phyloP scores from a whole-genome alignment of 2,329 filamentous ascomycete genomes.

The Helotiales sp. region DNA sequence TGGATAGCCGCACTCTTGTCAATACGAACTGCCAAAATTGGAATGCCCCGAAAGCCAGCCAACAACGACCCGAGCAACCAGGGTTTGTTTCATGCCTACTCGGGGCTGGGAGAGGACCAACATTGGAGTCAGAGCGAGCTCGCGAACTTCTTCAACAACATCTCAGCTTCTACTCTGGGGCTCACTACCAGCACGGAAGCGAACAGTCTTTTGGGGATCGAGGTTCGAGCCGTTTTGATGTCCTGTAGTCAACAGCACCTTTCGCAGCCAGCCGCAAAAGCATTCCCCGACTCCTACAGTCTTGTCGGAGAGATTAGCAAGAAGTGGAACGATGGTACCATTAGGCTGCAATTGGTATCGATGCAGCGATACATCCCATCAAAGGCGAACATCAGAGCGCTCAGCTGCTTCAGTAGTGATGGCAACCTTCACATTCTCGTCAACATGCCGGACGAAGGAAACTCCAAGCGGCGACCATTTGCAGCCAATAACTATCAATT shows the following conservation, averaged over 20 bases:
- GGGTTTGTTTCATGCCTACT: conserved; percentile 6
- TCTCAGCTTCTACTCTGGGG: not conserved
- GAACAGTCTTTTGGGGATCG: conserved; percentile 14
- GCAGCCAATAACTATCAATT: conserved; percentile 13
- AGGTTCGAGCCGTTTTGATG: conserved; percentile 14
- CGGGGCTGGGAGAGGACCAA: conserved; percentile 4
- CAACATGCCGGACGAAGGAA: conserved; percentile 7
- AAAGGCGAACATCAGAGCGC: conserved; percentile 2
- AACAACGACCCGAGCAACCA: not conserved
- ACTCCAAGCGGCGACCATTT: conserved; percentile 9
- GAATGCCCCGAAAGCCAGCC: not conserved
- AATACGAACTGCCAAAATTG: conserved; percentile 6
- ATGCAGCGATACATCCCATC: conserved; percentile 4
- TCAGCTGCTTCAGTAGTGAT: conserved; percentile 11
- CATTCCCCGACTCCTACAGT: conserved; percentile 12
- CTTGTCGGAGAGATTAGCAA: conserved; percentile 15
- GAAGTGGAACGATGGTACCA: conserved; percentile 14
- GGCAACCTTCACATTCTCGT: conserved; percentile 7
- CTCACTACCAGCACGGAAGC: not conserved
- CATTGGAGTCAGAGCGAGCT: conserved; percentile 13
- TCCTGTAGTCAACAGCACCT: conserved; percentile 11
- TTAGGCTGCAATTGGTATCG: conserved; percentile 8
- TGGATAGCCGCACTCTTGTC: conserved; percentile 8
- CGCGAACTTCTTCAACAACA: conserved; percentile 1
- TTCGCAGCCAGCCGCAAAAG: conserved; percentile 2